A percentile compares a stretch with the other conserved stretches of the same genome.
Evolutionary conservation across 306 rosid genomes (phyloP).

Genomic region (Elaeagnus macrophylla): DNA sequence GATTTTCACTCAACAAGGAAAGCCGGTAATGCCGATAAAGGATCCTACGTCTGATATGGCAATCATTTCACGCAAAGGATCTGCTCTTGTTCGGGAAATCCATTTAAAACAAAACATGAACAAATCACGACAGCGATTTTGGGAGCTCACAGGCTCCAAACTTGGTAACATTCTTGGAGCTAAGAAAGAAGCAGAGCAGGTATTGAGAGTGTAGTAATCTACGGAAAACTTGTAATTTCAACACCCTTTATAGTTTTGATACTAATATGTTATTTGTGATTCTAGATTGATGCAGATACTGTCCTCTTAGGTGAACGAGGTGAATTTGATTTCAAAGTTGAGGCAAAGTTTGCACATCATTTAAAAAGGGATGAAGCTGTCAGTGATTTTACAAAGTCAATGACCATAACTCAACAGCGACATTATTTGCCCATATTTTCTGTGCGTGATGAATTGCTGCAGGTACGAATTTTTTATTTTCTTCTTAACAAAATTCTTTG

Average conservation of each 20-base stretch:
- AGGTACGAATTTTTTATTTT: conserved; percentile 59
- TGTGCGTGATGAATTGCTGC: too few relatives aligned
- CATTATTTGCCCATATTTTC: conserved; percentile 97
- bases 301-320: conserved; percentile 82
- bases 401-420: conserved; percentile 76
- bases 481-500: conserved; percentile 10
- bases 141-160: conserved; percentile 99
- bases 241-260: conserved; percentile 12
- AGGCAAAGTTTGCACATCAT: conserved; percentile 94
- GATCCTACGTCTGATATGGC: conserved; percentile 99
- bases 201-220: conserved; percentile 20
- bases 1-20: conserved; percentile 92
- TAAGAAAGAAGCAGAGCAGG: conserved; percentile 93
- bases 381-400: conserved; percentile 90
- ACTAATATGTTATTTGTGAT: conserved; percentile 9
- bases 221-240: conserved; percentile 20
- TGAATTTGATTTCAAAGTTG: conserved; percentile 92
- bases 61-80: conserved; percentile 94
- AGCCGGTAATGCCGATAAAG: conserved; percentile 93
- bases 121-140: conserved; percentile 96
- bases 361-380: conserved; percentile 90
- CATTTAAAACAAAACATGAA: conserved; percentile 82
- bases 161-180: conserved; percentile 95
- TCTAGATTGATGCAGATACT: conserved; percentile 92
- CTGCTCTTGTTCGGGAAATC: conserved; percentile 73